phyloP scores from a whole-genome alignment of 106 monocot species.

The Agapanthus africanus region DNA sequence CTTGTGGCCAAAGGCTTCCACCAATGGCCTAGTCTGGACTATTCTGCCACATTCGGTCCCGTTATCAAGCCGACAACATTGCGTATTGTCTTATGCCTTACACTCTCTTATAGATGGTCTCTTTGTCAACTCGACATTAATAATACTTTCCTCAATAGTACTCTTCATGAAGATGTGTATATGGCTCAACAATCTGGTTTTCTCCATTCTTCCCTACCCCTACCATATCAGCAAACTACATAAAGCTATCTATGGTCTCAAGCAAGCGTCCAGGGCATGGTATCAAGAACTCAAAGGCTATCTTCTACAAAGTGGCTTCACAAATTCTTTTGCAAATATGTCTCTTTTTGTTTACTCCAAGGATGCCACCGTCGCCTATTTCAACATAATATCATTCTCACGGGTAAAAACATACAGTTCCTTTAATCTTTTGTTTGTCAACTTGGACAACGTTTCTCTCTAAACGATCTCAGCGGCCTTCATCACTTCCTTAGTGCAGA shows the following conservation, averaged over 20 bases:
- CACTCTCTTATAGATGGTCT: not conserved
- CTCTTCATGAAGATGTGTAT: no score
- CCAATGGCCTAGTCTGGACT: no score
- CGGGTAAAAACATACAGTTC: not conserved
- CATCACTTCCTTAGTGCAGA: not conserved
- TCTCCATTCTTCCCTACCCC: not conserved
- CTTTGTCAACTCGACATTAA: not conserved
- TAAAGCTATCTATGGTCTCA: not conserved
- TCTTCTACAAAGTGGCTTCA: not conserved
- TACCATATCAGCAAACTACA: not conserved
- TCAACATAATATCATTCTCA: not conserved
- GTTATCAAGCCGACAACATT: slow-evolving; percentile 14
- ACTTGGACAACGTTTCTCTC: no score
- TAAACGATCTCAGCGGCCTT: not conserved
- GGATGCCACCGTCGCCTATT: not conserved
- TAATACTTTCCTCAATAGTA: not conserved
- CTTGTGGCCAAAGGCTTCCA: no score
- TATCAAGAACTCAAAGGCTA: not conserved
- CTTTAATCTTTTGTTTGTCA: not conserved
- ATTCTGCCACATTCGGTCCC: slow-evolving; percentile 15
- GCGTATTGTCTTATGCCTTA: not conserved
- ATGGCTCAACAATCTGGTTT: not conserved
- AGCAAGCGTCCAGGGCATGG: not conserved
- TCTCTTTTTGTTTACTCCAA: not conserved
- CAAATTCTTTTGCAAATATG: not conserved